Evolutionary conservation across 202 grass and related monocot genomes (phyloP), one percentile per base, ranked within the genome.

Genomic region (Musa balbisiana): DNA sequence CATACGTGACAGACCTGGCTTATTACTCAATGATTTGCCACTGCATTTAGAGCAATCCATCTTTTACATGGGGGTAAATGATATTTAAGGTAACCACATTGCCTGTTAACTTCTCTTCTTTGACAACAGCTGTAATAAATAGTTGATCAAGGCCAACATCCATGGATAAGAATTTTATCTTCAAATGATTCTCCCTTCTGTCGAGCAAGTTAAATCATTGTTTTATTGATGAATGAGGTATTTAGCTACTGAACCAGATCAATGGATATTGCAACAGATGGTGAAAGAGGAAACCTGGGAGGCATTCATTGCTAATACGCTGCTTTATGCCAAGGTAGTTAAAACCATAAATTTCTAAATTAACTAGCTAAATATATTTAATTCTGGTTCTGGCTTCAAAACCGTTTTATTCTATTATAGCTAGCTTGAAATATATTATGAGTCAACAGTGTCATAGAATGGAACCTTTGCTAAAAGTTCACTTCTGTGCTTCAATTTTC

Each of bases 221-320:
- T 74, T 55, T 33, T 59, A 29, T n/a, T 59, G 14, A 43, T 11
- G 25, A 74, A 59, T 58, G 21, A 55, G 9, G 27, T 54, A 2
- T 50, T 62, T 62, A 62, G 3, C 26, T 65, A 52, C 33, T 77
- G 20, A 64, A 26, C 49, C 49, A 19, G 16, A 77, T 55, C 49
- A 79, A 49, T 63, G 59, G 23, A 69, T 50, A n/a, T 79, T 79
- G 15, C 56, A 43, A 10, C 87, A 99, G 95, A 80, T 92, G 55
- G 95, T 94, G 56, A 92, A 78, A 79, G 91, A 94, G 69, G 95
- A 99, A 84, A 92, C 83, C 69, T 95, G 87, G 95, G 95, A 99
- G 73, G 84, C 83, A 64, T 90, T 85, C 27, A 79, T 99, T 21
- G 85, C 81, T 82, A 85, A 92, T 80, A 84, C 75, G 8, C 73